A percentile compares a stretch with the other conserved stretches of the same genome.
Evolutionary conservation across 2,329 filamentous ascomycete genomes (phyloP).

Genomic region (Ascochyta lentis): DNA sequence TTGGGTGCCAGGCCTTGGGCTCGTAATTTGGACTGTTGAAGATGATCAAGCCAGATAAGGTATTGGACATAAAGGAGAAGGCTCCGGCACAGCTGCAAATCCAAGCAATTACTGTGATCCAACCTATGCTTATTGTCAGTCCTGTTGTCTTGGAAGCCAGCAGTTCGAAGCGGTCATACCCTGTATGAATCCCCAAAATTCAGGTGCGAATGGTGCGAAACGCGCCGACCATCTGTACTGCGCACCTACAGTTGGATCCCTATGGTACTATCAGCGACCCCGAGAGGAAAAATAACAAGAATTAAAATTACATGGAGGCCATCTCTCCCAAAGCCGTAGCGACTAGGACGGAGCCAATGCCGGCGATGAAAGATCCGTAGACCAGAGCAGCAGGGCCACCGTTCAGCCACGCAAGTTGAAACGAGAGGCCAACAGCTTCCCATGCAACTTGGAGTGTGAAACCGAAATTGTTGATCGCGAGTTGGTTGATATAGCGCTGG

Average conservation of each 20-base stretch:
- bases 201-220: conserved; percentile 24
- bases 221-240: conserved; percentile 43
- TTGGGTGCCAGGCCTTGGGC: conserved; percentile 56
- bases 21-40: conserved; percentile 50
- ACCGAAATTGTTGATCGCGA: conserved; percentile 32
- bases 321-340: conserved; percentile 43
- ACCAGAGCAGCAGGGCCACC: conserved; percentile 41
- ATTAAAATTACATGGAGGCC: conserved; percentile 34
- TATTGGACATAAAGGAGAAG: conserved; percentile 35
- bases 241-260: conserved; percentile 42
- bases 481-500: conserved; percentile 36
- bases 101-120: conserved; percentile 52
- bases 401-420: conserved; percentile 36
- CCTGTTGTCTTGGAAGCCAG: no score
- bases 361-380: conserved; percentile 37
- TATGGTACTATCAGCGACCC: background rate
- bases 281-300: no score
- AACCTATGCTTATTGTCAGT: conserved; percentile 36
- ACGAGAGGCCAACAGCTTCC: conserved; percentile 36
- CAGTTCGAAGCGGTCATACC: conserved; percentile 16
- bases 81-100: conserved; percentile 37
- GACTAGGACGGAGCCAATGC: conserved; percentile 36
- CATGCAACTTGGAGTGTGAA: conserved; percentile 35
- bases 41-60: conserved; percentile 34
- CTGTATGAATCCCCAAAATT: conserved; percentile 40